Conservation (phyloP, 2,329 filamentous ascomycete species). For the Ceratocystis destructans region DNA sequence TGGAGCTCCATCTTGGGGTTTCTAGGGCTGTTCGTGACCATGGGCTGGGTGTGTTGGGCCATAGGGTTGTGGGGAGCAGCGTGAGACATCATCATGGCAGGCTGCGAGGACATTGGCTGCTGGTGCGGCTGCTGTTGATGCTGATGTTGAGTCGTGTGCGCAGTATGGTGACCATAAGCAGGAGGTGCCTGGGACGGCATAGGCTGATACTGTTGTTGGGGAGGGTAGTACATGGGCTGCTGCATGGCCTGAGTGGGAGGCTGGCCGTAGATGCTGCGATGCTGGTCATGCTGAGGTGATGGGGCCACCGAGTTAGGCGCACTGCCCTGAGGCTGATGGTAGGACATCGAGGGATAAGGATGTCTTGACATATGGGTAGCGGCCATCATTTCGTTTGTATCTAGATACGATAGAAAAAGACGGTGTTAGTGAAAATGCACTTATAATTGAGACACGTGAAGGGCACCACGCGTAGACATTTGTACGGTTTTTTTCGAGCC, state of each 20-base stretch:
- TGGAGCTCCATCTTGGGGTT: constrained; percentile 50
- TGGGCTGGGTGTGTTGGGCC: constrained; percentile 38
- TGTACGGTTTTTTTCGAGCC: neutral
- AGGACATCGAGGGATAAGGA: constrained; percentile 74
- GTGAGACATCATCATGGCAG: constrained; percentile 54
- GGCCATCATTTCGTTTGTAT: constrained; percentile 55
- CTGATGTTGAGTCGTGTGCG: constrained; percentile 41
- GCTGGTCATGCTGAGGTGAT: constrained; percentile 75
- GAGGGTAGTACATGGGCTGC: constrained; percentile 63
- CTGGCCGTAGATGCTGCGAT: constrained; percentile 74
- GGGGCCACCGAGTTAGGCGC: constrained; percentile 89
- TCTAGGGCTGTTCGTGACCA: constrained; percentile 45
- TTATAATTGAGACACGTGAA: neutral
- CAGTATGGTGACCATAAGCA: constrained; percentile 47
- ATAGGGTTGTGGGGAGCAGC: constrained; percentile 43
- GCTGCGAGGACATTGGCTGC: constrained; percentile 49
- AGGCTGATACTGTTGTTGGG: constrained; percentile 49
- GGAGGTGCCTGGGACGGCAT: constrained; percentile 51
- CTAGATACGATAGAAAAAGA: constrained; percentile 25
- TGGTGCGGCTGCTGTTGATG: constrained; percentile 39
- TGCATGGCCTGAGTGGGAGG: constrained; percentile 65
- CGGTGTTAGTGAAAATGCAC: neutral
- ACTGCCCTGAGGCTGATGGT: constrained; percentile 89
- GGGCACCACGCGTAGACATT: neutral
- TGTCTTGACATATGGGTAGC: constrained; percentile 55